Evolutionary conservation across 495 filamentous ascomycete species (phyloP).

Genomic region (Bryoglossum gracile): DNA sequence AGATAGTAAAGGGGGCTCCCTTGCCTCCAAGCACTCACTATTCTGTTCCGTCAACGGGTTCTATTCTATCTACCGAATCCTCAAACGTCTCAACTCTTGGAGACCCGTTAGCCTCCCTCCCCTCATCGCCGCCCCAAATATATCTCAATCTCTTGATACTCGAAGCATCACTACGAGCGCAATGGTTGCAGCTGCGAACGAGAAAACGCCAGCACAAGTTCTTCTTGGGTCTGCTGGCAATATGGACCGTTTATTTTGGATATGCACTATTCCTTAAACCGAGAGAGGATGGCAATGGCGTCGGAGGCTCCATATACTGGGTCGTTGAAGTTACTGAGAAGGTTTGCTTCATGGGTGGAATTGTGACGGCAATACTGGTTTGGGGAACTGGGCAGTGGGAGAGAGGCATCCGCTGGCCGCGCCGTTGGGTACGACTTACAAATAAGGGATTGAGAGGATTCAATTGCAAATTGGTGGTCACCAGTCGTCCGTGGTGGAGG

Average conservation of each 20-base stretch:
- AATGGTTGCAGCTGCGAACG: slow-evolving; percentile 83
- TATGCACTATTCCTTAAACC: slow-evolving; percentile 85
- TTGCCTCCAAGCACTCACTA: slow-evolving; percentile 41
- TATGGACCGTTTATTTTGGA: slow-evolving; percentile 76
- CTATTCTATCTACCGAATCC: slow-evolving; percentile 33
- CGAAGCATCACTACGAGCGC: slow-evolving; percentile 85
- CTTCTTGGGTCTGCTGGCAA: slow-evolving; percentile 68
- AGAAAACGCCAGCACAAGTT: slow-evolving; percentile 93
- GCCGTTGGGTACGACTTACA: slow-evolving; percentile 78
- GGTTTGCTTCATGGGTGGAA: slow-evolving; percentile 77
- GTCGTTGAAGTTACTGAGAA: slow-evolving; percentile 82
- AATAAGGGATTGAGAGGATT: slow-evolving; percentile 86
- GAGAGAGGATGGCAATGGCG: slow-evolving; percentile 80
- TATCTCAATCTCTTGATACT: slow-evolving; percentile 97
- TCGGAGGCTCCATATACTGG: slow-evolving; percentile 94
- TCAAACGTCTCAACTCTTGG: slow-evolving; percentile 31
- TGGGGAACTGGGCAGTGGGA: slow-evolving; percentile 97
- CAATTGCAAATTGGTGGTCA: slow-evolving; percentile 91
- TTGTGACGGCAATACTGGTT: slow-evolving; percentile 73
- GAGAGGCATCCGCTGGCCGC: slow-evolving; percentile 86
- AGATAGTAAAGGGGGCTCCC: slow-evolving; percentile 78
- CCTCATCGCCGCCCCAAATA: slow-evolving; percentile 87
- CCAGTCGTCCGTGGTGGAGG: slow-evolving; percentile 75
- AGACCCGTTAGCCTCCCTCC: slow-evolving; percentile 74
- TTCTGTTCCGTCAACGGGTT: slow-evolving; percentile 32